Percentiles rank a stretch among this genome's conserved stretches.
Evolutionary conservation across 2,329 filamentous ascomycete genomes (phyloP).

Genomic region (Penicillium concentricum): DNA sequence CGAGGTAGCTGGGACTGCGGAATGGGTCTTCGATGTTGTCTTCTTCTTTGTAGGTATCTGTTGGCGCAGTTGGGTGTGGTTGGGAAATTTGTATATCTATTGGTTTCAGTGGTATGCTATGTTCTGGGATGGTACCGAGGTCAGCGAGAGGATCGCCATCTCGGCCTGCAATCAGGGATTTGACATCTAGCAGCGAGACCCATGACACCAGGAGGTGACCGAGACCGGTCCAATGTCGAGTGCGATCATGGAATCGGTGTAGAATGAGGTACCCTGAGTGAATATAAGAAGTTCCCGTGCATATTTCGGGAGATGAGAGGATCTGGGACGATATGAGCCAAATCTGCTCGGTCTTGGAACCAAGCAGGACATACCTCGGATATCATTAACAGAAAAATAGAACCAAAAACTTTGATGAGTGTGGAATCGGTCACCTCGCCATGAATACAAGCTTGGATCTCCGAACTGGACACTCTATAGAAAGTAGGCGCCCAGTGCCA

Average conservation of each 20-base stretch:
- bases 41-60: conserved; percentile 12
- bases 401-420: conserved; percentile 28
- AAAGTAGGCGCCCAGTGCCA: conserved; percentile 32
- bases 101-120: background rate
- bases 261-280: conserved; percentile 33
- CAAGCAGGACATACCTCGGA: conserved; percentile 29
- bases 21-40: conserved; percentile 19
- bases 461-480: conserved; percentile 31
- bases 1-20: conserved; percentile 29
- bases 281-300: conserved; percentile 31
- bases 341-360: background rate
- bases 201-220: conserved; percentile 32
- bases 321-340: conserved; percentile 19
- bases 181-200: conserved; percentile 37
- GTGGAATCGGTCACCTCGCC: conserved; percentile 26
- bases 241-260: conserved; percentile 30
- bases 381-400: conserved; percentile 37
- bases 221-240: conserved; percentile 29
- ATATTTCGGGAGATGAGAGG: conserved; percentile 29
- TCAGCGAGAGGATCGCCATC: conserved; percentile 35
- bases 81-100: background rate
- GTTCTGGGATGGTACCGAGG: conserved; percentile 24
- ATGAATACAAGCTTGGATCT: conserved; percentile 29
- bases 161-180: conserved; percentile 37
- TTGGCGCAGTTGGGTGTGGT: background rate